These are phyloP conservation scores for Peziza echinospora DNA, from an alignment of 495 filamentous ascomycete species.

Conservation along the genomic window DNA sequence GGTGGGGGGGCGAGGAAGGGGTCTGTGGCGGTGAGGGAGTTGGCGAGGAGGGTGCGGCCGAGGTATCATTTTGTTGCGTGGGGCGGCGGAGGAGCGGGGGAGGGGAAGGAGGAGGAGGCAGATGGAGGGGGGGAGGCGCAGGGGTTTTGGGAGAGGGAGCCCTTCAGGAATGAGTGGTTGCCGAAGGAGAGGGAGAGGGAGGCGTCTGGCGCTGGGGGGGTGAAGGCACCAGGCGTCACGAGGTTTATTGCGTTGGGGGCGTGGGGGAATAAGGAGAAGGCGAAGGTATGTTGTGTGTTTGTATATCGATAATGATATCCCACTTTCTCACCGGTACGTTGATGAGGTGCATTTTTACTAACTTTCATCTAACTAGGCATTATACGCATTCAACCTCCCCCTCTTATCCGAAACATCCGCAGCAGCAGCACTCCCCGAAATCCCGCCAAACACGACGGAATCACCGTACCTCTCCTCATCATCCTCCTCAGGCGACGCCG, in stretches of 20 bases:
- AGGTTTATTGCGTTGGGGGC: constrained; percentile 74
- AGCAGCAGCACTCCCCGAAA: not conserved
- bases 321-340: not conserved
- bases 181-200: constrained; percentile 4
- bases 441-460: constrained; percentile 37
- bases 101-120: too few relatives aligned
- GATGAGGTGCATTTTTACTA: too few relatives aligned
- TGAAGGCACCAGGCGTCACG: constrained; percentile 28
- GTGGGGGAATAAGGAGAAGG: constrained; percentile 46
- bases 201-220: not conserved
- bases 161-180: constrained; percentile 31
- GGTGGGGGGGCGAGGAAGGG: too few relatives aligned
- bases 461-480: constrained; percentile 43
- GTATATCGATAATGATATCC: too few relatives aligned
- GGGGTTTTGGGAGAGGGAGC: constrained; percentile 67
- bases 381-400: not conserved
- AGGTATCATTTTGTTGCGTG: constrained; percentile 71
- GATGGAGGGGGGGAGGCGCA: not conserved
- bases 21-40: constrained; percentile 37
- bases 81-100: constrained; percentile 30
- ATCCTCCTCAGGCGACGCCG: constrained; percentile 13
- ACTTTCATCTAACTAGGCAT: too few relatives aligned
- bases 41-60: constrained; percentile 55
- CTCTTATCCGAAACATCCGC: not conserved
- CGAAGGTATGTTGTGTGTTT: constrained; percentile 64